Evolutionary conservation across 768 basidiomycete species (phyloP).

Genomic region (Trametes meyenii): DNA sequence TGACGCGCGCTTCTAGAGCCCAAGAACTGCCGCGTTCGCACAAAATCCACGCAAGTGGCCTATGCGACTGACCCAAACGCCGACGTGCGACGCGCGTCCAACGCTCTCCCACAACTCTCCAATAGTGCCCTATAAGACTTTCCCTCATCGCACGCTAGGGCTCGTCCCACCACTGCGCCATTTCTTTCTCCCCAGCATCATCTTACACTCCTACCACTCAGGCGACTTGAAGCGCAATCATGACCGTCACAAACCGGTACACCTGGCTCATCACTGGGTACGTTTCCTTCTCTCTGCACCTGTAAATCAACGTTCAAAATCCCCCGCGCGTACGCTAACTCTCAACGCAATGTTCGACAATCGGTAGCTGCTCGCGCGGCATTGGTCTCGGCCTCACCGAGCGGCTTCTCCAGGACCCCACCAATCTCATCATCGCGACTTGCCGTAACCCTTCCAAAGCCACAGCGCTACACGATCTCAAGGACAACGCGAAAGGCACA

Average conservation of each 20-base stretch:
- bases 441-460: slow-evolving; percentile 34
- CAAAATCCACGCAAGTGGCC: too few relatives aligned
- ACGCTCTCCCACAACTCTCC: too few relatives aligned
- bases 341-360: too few relatives aligned
- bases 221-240: background rate
- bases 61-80: too few relatives aligned
- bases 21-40: too few relatives aligned
- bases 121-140: background rate
- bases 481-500: slow-evolving; percentile 27
- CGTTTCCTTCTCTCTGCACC: background rate
- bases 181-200: background rate
- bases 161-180: background rate
- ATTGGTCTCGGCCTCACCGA: slow-evolving; percentile 35
- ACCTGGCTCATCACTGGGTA: slow-evolving; percentile 16
- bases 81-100: too few relatives aligned
- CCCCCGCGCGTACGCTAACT: too few relatives aligned
- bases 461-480: slow-evolving; percentile 26
- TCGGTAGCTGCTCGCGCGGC: slow-evolving; percentile 24
- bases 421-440: slow-evolving; percentile 35
- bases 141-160: background rate
- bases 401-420: slow-evolving; percentile 28
- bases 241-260: background rate
- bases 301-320: too few relatives aligned
- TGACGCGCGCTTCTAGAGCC: too few relatives aligned
- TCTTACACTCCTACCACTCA: too few relatives aligned